phyloP scores from a whole-genome alignment of 352 stramenopile species.

The Pythium guiyangense region DNA sequence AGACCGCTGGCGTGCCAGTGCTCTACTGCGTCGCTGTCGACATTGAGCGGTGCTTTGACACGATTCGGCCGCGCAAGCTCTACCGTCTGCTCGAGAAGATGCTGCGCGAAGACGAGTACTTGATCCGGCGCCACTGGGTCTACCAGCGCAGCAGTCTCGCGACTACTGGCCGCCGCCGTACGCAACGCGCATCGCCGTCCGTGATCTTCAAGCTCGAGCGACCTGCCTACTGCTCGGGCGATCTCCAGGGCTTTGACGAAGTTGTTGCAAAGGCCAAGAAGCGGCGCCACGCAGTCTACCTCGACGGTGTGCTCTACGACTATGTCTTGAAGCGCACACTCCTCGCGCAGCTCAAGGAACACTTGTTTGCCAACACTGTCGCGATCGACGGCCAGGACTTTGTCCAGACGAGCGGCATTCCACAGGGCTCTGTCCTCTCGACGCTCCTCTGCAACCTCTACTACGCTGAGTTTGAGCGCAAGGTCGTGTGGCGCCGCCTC shows the following conservation, averaged over 20 bases:
- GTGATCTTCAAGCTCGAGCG: constrained; percentile 57
- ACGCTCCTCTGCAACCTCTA: constrained; percentile 81
- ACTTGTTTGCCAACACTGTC: constrained; percentile 55
- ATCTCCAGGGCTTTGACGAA: constrained; percentile 49
- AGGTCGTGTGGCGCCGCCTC: constrained; percentile 43
- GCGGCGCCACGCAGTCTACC: constrained; percentile 49
- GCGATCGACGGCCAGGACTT: constrained; percentile 44
- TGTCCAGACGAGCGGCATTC: constrained; percentile 63
- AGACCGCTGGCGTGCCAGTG: constrained; percentile 10
- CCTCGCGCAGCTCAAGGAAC: constrained; percentile 52
- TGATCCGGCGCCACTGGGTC: constrained; percentile 75
- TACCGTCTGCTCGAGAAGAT: constrained; percentile 61
- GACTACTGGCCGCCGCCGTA: constrained; percentile 5
- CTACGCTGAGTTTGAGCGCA: constrained; percentile 70
- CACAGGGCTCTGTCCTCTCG: constrained; percentile 79
- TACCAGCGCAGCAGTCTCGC: constrained; percentile 32
- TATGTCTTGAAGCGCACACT: constrained; percentile 51
- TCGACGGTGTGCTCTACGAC: constrained; percentile 79
- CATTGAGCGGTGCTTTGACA: constrained; percentile 82
- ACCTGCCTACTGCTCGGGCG: constrained; percentile 44
- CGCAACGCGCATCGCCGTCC: constrained; percentile 3
- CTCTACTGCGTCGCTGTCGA: constrained; percentile 68
- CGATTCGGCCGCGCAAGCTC: constrained; percentile 59
- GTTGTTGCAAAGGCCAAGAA: no score
- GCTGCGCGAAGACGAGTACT: constrained; percentile 64